Evolutionary conservation across 495 filamentous ascomycete genomes (phyloP), one percentile per base, ranked within the genome.

Genomic region (Hypoxylon crocopeplum): DNA sequence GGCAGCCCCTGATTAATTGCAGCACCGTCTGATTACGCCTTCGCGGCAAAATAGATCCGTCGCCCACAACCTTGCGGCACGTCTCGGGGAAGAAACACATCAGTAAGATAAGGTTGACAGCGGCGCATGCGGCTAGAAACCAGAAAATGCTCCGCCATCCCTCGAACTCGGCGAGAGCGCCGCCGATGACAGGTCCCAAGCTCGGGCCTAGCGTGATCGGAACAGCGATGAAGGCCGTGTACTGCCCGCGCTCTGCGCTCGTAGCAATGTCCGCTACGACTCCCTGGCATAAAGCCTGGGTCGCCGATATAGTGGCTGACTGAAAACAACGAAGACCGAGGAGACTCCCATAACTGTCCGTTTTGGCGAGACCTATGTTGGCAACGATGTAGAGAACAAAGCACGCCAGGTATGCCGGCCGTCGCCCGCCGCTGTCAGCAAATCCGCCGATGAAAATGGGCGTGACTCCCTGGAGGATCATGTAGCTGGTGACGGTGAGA

Each of bases 61-160:
- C 79, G 6, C 84, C 86, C 2, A 90, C 87, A 17, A 91, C 76
- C 7, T 71, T 77, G 4, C 86, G 77, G 39, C 78, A 80, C 0
- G 86, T 90, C 66, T 88, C 86, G 1, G 85, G 85, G 27, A 84
- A 77, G 48, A 78, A 70, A 22, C 80, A 37, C 13, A 80, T 8
- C 47, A 84, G 71, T 0, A 76, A 16, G 2, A 74, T 34, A 2
- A 81, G 67, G 27, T 76, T 75, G 13, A 75, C 61, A 0, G 71
- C 78, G 0, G 73, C 75, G 8, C 78, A 61, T 16, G 87, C 86
- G 36, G 77, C 64, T 20, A 90, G 69, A 45, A 91, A 88, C 83
- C 84, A 89, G 67, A 90, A 92, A 24, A 88, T 86, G 38, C 74
- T 75, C 20, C 85, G 73, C 88, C 87, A 91, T 1, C 86, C 86